Base-by-base conservation (phyloP, 805 yeast genomes). In the Kuraishia hungarica region DNA sequence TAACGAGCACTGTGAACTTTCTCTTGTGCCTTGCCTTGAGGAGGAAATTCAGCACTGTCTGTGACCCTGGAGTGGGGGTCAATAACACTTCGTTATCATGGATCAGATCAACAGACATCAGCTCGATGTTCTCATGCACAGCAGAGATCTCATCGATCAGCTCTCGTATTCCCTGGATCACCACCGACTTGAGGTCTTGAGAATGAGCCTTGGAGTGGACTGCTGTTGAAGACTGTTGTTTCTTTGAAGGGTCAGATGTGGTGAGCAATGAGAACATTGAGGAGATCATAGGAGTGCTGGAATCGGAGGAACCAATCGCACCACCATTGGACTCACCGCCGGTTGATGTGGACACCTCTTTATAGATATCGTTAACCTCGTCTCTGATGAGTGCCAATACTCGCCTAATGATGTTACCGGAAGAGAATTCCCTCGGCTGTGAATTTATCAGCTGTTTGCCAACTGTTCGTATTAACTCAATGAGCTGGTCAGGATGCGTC, bases 1-100 rank as follows among this genome's bases (percentile, higher is more conserved):
- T 88, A 39, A 94, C 94, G 56, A 89, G 74, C 10, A 96, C 98
- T 0, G 96, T 87, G 71, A 94, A 93, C 64, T 83, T 87, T 75
- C 98, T 84, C 72, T 93, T 92, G 59, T 86, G 80, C 57, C 96
- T 82, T 2, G 97, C 97, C 64, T 88, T 86, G 56, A 90, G 75
- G 57, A 94, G 74, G 63, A 94, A 94, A 62, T 90, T 90, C 55
- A 90, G 73, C 11, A 94, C 97, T 0, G 98, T 93, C 58, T 83
- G 82, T 0, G 97, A 89, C 48, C 85, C 89, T 5, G 98, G 97
- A 0, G 98, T 91, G n/a, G 98, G 97, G 0, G 97, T 89, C 54
- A 90, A 74, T 50, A 88, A 70, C 22, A 88, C 80, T 68, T 88
- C 94, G 65, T 91, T 87, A 64, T 94, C 97, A 70, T 93, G 98